A percentile compares a stretch with the other conserved stretches of the same genome.
Evolutionary conservation across 2,329 filamentous ascomycete genomes (phyloP).

Genomic region (Penicillium sp.): DNA sequence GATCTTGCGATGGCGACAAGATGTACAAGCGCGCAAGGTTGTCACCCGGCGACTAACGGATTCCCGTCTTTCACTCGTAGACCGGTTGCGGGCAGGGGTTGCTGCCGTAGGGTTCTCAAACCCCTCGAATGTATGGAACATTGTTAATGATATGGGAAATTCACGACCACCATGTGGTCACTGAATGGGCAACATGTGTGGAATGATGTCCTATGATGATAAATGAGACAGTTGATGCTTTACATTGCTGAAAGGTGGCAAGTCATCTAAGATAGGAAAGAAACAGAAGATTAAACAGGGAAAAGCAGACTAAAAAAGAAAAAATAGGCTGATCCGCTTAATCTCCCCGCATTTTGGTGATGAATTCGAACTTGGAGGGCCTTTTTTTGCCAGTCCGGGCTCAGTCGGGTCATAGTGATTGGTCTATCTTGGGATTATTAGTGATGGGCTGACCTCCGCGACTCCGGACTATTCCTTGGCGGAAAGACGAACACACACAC

Average conservation of each 20-base stretch:
- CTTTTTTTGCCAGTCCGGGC: not conserved
- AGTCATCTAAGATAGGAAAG: not conserved
- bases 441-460: not conserved
- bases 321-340: conserved; percentile 17
- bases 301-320: not conserved
- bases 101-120: conserved; percentile 37
- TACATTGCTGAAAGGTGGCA: not conserved
- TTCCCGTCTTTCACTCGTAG: conserved; percentile 34
- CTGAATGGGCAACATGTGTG: conserved; percentile 2
- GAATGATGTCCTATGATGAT: not conserved
- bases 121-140: conserved; percentile 46
- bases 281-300: conserved; percentile 3
- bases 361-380: not conserved
- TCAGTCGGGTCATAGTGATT: not conserved
- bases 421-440: not conserved
- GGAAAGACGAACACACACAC: not conserved
- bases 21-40: conserved; percentile 61
- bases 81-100: conserved; percentile 28
- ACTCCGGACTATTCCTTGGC: not conserved
- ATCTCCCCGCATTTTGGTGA: conserved; percentile 22
- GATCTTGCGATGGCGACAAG: conserved; percentile 78
- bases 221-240: not conserved
- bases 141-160: conserved; percentile 18
- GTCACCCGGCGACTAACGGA: conserved; percentile 38
- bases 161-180: conserved; percentile 15